These are phyloP conservation scores for Erythrophleum ivorense DNA, from an alignment of 331 rosid species.

Conservation along the genomic window DNA sequence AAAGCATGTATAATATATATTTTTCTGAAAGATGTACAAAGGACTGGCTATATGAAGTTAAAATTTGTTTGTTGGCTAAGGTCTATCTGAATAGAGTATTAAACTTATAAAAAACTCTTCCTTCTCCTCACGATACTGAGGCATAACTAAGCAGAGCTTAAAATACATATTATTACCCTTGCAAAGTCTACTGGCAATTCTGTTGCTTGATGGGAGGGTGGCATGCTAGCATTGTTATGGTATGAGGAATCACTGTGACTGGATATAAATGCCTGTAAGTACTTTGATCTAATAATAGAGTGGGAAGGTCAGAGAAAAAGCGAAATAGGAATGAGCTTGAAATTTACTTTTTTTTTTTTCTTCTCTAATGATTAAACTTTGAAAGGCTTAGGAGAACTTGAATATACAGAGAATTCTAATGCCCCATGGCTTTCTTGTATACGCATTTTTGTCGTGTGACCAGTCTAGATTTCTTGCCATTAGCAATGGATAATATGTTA, in stretches of 20 bases:
- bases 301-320: not conserved
- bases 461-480: not conserved
- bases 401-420: not conserved
- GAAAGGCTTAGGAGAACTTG: not conserved
- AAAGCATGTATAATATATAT: not conserved
- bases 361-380: not conserved
- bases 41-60: not conserved
- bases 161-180: not conserved
- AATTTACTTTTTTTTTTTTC: not conserved
- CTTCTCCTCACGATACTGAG: not conserved
- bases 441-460: not conserved
- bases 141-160: not conserved
- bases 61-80: not conserved
- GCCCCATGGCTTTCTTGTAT: not conserved
- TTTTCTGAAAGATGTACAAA: too few relatives aligned
- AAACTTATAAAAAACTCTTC: not conserved
- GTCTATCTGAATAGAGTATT: not conserved
- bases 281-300: not conserved
- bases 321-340: not conserved
- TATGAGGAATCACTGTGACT: not conserved
- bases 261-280: not conserved
- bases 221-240: not conserved
- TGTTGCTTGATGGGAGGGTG: not conserved
- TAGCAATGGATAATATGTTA: not conserved
- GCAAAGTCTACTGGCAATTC: not conserved